Evolutionary conservation across 2,329 filamentous ascomycete genomes (phyloP), one percentile per base, ranked within the genome.

Genomic region (Clonostachys rhizophaga): DNA sequence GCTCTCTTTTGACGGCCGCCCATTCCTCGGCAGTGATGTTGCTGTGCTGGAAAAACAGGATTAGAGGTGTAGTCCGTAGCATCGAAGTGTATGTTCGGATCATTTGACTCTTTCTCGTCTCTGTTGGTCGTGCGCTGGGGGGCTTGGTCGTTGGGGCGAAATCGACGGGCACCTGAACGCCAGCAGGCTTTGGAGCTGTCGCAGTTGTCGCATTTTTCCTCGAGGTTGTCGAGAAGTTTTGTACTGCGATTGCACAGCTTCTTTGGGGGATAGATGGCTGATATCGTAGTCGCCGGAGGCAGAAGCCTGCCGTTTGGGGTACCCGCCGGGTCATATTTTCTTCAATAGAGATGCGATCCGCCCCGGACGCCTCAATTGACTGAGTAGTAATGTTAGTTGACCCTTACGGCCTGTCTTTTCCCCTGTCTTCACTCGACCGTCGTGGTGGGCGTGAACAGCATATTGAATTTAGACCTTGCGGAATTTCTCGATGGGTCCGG

Each of bases 21-120:
- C 72, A 74, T 54, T 92, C 88, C 12, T 80, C 74, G 4, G 90
- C 85, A 3, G 81, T 81, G 49, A 88, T 71, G 60, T 85, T 83
- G 70, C 82, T 82, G 70, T 85, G 72, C 58, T 86, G 72, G 75
- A 96, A 95, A 59, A 96, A 78, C 49, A 96, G 79, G 55, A 95
- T 85, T 51, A 96, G 69, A 39, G 91, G 91, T 11, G 89, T 86
- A 18, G 90, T 90, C 50, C 89, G 89, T 49, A 96, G 81, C 51
- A 96, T 75, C 42, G 91, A 94, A 45, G 91, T 89, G 70, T 96
- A 96, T 58, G 87, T 83, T 49, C 91, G 84, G 49, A 84, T 76
- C 50, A 97, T 78, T 69, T 99, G 94, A 14, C 91, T 86, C 71
- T 97, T 96, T 64, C 92, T 87, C 59, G 86, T 86, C 63, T 95